Percentiles rank a stretch among this genome's conserved stretches.
These are phyloP conservation scores for Hypoxylon subgilvum DNA, from an alignment of 495 filamentous ascomycete genomes.

Conservation along the genomic window DNA sequence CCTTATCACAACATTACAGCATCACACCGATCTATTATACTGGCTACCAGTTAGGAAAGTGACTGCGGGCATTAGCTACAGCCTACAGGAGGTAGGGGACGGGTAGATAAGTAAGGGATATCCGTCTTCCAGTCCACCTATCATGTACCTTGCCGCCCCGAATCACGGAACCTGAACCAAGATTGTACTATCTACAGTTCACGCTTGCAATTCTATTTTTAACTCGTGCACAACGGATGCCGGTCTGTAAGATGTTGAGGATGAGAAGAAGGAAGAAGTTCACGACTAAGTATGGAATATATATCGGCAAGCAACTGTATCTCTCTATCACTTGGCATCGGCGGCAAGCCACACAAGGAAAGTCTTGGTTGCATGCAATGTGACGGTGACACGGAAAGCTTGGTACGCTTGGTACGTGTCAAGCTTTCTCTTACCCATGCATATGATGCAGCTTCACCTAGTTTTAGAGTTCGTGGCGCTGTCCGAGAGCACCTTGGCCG, in stretches of 20 bases:
- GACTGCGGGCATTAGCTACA: too few species aligned
- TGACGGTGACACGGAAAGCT: conserved; percentile 30
- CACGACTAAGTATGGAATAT: too few species aligned
- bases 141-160: conserved; percentile 11
- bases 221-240: neutral
- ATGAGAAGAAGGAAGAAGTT: conserved; percentile 7
- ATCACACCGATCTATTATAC: conserved; percentile 9
- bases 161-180: conserved; percentile 21
- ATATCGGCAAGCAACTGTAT: neutral
- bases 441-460: conserved; percentile 10
- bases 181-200: conserved; percentile 12
- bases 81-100: conserved; percentile 4
- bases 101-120: conserved; percentile 15
- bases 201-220: conserved; percentile 27
- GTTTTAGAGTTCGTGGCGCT: conserved; percentile 16
- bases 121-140: conserved; percentile 15
- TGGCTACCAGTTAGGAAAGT: conserved; percentile 24
- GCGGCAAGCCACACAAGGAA: conserved; percentile 1
- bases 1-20: conserved; percentile 14
- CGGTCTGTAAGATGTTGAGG: neutral
- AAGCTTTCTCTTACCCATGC: conserved; percentile 35
- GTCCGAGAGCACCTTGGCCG: conserved; percentile 23
- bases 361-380: conserved; percentile 33
- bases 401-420: conserved; percentile 38
- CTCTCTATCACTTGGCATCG: conserved; percentile 24